Base-by-base conservation (phyloP, 257 asterid species). In the Solanum ossicruentum region DNA sequence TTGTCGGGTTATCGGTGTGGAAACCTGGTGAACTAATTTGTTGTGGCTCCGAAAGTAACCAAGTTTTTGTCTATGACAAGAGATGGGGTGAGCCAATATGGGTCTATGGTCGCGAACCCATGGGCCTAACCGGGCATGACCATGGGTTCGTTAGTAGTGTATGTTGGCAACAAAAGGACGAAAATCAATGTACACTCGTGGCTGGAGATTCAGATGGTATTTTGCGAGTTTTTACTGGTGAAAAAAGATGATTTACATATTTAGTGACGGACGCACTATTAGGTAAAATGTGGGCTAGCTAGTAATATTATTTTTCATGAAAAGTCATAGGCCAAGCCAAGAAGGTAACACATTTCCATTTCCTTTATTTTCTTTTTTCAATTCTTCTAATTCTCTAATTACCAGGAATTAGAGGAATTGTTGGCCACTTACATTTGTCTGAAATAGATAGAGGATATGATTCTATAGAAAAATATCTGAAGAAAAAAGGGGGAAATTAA, bases 21-120 rank as follows among this genome's bases (percentile, higher is more conserved):
- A 88, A 93, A 70, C 60, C 61, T 1, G 97, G 97, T 6, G 99
- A 98, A 7, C 77, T 96, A 86, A 65, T 96, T 11, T 85, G 97
- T 88, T 96, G 98, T 57, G 99, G 99, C 1, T 96, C 99, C 28
- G 99, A 96, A 13, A 90, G 91, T 66, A 93, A 93, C 70, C 90
- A 84, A n/a, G 93, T 96, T 0, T 93, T 92, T 45, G 98, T 96
- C 10, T 96, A 96, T 65, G 99, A 96, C 20, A 89, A 88, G 77
- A 93, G 98, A 80, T 96, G 99, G 99, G 88, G 92, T 57, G 89
- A 90, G 13, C 99, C 99, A 32, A 85, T 96, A 28, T 96, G 99
- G 99, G 91, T 88, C 12, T 87, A 85, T 1, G 90, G 91, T 12
- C 90, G 94, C 81, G 89, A 89, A 5, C 86, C 86, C 75, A 52